Evolutionary conservation across 805 yeast species (phyloP), one percentile per base, ranked within the genome.

Genomic region (Wickerhamomyces tratensis): DNA sequence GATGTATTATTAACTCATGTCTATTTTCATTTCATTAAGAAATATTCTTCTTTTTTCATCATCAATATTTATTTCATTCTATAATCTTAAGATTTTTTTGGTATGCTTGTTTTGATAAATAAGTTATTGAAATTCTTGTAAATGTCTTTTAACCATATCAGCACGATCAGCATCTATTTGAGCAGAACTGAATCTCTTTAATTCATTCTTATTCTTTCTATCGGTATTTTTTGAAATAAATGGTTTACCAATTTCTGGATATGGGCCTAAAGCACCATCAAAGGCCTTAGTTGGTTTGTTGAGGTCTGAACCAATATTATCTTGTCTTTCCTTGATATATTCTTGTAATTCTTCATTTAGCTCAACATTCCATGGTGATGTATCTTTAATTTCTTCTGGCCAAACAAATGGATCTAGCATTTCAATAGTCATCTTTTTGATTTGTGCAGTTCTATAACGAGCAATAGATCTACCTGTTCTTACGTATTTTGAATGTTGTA

Each of bases 381-480:
- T 68, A 39, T 70, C 63, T 26, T 46, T 40, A 25, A 76, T 73
- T 46, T 69, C 74, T 35, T 74, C 82, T 5, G 99, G 99, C 96
- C 97, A 93, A 39, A 93, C 73, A 59, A 93, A 93, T 25, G 99
- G 98, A 50, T 91, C 87, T 44, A 79, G 80, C 91, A 93, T 84
- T 53, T 89, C 98, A 41, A 93, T 83, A 25, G 96, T 91, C 98
- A 93, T 93, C 64, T 88, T 89, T 69, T 93, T 93, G 50, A 77
- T 74, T 65, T 87, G 96, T 1, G 89, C 79, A 7, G 71, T 68
- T 64, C 95, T 76, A 65, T 73, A 77, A 59, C 96, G 79, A 14
- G 87, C 82, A 46, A 74, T 63, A 38, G 71, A 69, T 14, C 72
- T 70, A 51, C 71, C 71, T 41, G 79, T 80, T 56, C 89, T 72